Conservation (phyloP, 192 early-diverging fungal species). For the Podila horticola region DNA sequence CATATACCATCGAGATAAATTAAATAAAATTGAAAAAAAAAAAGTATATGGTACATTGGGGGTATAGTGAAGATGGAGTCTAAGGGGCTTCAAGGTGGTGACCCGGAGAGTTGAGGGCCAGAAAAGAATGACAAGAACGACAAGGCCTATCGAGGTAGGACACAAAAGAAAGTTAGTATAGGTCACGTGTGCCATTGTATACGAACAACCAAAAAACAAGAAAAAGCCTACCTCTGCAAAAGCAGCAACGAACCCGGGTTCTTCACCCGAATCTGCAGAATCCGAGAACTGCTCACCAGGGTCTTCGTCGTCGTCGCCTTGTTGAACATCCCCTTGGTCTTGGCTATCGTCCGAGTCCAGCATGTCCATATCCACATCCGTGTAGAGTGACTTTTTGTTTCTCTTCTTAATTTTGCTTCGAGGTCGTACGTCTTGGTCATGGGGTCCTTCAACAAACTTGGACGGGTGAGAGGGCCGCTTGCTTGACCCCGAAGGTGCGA, state of each 20-base stretch:
- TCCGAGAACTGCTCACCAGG: conserved; percentile 16
- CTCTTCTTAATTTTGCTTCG: not conserved
- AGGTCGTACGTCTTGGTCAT: not conserved
- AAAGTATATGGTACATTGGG: not conserved
- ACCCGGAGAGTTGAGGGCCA: not conserved
- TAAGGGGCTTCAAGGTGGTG: not conserved
- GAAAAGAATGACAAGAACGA: conserved; percentile 8
- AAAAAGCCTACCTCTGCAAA: conserved; percentile 36
- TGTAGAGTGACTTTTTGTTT: conserved; percentile 36
- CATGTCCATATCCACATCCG: conserved; percentile 45
- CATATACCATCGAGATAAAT: no score
- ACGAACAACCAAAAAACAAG: not conserved
- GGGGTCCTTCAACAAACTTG: not conserved
- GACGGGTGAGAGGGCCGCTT: not conserved
- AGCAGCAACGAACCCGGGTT: conserved; percentile 36
- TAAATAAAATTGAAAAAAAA: not conserved
- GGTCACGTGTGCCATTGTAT: not conserved
- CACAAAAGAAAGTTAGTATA: not conserved
- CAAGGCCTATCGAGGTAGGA: not conserved
- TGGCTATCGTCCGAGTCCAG: conserved; percentile 28
- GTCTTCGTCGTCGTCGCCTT: conserved; percentile 8
- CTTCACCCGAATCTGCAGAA: conserved; percentile 22
- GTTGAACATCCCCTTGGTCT: not conserved
- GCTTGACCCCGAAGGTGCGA: not conserved
- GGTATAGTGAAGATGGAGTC: not conserved